Evolutionary conservation across 2,329 filamentous ascomycete species (phyloP).

Genomic region (Fusarium sp.): DNA sequence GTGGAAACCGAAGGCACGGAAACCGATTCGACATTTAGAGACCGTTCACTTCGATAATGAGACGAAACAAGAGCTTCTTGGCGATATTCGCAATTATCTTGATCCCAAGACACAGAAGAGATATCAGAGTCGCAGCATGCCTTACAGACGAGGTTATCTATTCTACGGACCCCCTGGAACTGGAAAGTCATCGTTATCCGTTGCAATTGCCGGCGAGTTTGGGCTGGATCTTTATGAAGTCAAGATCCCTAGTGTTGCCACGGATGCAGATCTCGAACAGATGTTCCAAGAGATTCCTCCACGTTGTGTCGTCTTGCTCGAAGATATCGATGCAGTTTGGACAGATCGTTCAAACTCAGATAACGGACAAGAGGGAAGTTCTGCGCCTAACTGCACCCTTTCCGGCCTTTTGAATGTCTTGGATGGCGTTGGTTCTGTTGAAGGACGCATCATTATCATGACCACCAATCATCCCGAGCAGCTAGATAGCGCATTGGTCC

Average conservation of each 20-base stretch:
- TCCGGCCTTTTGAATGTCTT: conserved; percentile 75
- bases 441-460: conserved; percentile 77
- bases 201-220: conserved; percentile 60
- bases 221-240: conserved; percentile 60
- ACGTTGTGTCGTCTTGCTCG: conserved; percentile 62
- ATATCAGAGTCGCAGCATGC: conserved; percentile 65
- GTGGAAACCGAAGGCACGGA: conserved; percentile 59
- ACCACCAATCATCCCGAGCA: conserved; percentile 73
- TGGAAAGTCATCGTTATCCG: conserved; percentile 65
- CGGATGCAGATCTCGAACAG: conserved; percentile 58
- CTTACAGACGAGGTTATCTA: conserved; percentile 61
- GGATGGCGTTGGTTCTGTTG: conserved; percentile 73
- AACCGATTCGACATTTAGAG: conserved; percentile 58
- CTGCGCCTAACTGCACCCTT: conserved; percentile 55
- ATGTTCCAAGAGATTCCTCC: conserved; percentile 62
- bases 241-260: conserved; percentile 57
- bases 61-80: conserved; percentile 56
- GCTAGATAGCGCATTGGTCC: conserved; percentile 69
- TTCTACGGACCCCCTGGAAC: conserved; percentile 71
- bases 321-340: conserved; percentile 61
- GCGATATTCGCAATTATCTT: conserved; percentile 61
- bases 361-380: conserved; percentile 26
- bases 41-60: conserved; percentile 59
- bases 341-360: conserved; percentile 37
- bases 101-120: conserved; percentile 59